Evolutionary conservation across 495 filamentous ascomycete genomes (phyloP).

Genomic region (Daldinia loculata): DNA sequence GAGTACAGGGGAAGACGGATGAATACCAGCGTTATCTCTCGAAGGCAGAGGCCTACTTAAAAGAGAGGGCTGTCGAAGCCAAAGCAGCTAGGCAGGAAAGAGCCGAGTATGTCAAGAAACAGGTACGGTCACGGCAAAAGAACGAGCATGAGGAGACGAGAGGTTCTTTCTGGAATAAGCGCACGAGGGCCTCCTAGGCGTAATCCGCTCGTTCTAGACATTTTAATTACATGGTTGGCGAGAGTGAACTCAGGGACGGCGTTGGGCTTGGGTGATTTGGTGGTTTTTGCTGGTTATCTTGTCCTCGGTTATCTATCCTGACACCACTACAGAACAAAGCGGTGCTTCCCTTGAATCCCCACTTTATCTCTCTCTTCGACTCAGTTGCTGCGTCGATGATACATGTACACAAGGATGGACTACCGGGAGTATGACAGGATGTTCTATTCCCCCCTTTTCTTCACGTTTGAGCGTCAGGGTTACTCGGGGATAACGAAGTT

Average conservation of each 20-base stretch:
- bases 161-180: constrained; percentile 40
- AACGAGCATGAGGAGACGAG: constrained; percentile 31
- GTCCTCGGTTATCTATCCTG: constrained; percentile 14
- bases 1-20: constrained; percentile 50
- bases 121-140: constrained; percentile 37
- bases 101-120: constrained; percentile 35
- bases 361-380: constrained; percentile 11
- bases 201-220: constrained; percentile 21
- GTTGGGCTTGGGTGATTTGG: constrained; percentile 38
- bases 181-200: constrained; percentile 18
- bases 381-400: neutral
- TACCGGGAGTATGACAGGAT: constrained; percentile 12
- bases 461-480: constrained; percentile 17
- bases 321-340: constrained; percentile 12
- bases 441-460: constrained; percentile 25
- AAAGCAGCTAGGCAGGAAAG: constrained; percentile 36
- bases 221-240: constrained; percentile 39
- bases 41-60: constrained; percentile 50
- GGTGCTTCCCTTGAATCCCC: constrained; percentile 9
- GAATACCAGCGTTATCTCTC: constrained; percentile 53
- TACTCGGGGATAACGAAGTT: constrained; percentile 15
- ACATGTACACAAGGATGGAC: constrained; percentile 17
- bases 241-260: constrained; percentile 40
- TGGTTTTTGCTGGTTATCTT: constrained; percentile 29
- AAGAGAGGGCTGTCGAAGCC: constrained; percentile 42